Base-by-base conservation (phyloP, 1,284 basidiomycete genomes). In the Ustilago shanxiensis region DNA sequence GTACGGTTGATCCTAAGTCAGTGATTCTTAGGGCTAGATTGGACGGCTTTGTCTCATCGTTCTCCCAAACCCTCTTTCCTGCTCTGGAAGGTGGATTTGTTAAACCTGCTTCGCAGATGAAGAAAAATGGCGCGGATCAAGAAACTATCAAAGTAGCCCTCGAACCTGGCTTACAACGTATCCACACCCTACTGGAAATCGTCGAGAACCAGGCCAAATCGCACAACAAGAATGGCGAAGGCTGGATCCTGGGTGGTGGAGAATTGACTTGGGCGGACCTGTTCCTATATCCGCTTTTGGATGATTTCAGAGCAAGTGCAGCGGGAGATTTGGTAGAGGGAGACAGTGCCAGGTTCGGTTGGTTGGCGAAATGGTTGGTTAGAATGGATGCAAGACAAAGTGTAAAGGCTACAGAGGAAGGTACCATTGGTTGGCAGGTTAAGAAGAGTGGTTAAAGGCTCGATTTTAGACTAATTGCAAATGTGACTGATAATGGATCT, bases 231-330 rank as follows among this genome's bases (percentile, higher is more conserved):
- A 13, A 14, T 0, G 18, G 14, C 2, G 6, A 53, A 4, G 65
- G 60, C 4, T 70, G 56, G 60, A 47, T 69, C n/a, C 10, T 71
- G 24, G 66, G 72, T 18, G 31, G 44, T 8, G 29, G 18, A 28
- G 49, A 26, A 10, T 8, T 72, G 7, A 65, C 57, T 1, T 78
- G 76, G 76, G 66, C 76, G 2, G 76, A 78, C 29, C 61, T 78
- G 1, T 78, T 78, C 68, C 60, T 78, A 16, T 78, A 60, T 45
- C 76, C 76, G 31, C 60, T 76, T 31, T 14, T 75, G 10, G 68
- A 67, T 59, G 72, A 78, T 50, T 44, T 78, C 2, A 31, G 64
- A 9, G 57, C 53, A 2, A 54, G 57, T 13, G 68, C 72, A 6
- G 66, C 63, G 0, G 58, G 26, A 3, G 22, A 45, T 0, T 18